Evolutionary conservation across 768 basidiomycete species (phyloP).

Genomic region (Trichaptum fuscoviolaceum): DNA sequence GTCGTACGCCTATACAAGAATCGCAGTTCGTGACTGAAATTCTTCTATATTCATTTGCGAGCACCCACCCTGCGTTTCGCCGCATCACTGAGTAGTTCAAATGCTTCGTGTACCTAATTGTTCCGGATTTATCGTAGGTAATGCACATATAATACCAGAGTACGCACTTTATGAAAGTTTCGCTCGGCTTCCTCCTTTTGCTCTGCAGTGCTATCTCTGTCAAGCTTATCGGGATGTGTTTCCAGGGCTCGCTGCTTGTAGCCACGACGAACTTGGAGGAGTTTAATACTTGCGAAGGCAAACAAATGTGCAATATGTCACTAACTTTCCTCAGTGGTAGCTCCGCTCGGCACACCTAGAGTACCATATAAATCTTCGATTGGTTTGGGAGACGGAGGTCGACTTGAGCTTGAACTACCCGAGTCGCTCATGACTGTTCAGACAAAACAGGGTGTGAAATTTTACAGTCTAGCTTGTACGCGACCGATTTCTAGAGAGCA

Average conservation of each 20-base stretch:
- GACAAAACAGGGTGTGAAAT: neutral
- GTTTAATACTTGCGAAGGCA: neutral
- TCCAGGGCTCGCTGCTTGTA: constrained; percentile 64
- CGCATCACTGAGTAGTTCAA: constrained; percentile 51
- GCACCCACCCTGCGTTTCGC: constrained; percentile 45
- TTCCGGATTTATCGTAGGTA: constrained; percentile 10
- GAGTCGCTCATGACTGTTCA: neutral
- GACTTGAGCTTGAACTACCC: neutral
- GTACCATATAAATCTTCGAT: neutral
- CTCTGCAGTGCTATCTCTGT: constrained; percentile 42
- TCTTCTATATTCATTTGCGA: neutral
- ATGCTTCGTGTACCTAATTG: constrained; percentile 56
- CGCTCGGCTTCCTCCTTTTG: constrained; percentile 50
- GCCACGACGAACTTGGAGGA: constrained; percentile 46
- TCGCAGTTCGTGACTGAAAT: neutral
- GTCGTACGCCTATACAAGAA: neutral
- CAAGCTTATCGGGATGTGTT: constrained; percentile 71
- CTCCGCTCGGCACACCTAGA: neutral
- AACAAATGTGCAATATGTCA: neutral
- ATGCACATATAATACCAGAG: neutral
- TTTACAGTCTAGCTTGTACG: too few relatives aligned
- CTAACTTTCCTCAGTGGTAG: neutral
- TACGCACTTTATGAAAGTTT: constrained; percentile 54
- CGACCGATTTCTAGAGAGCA: too few relatives aligned
- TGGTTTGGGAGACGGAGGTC: neutral